Percentiles rank a stretch among this genome's conserved stretches.
Evolutionary conservation across 192 early-diverging fungal species (phyloP).

Genomic region (Umbelopsis ramanniana): DNA sequence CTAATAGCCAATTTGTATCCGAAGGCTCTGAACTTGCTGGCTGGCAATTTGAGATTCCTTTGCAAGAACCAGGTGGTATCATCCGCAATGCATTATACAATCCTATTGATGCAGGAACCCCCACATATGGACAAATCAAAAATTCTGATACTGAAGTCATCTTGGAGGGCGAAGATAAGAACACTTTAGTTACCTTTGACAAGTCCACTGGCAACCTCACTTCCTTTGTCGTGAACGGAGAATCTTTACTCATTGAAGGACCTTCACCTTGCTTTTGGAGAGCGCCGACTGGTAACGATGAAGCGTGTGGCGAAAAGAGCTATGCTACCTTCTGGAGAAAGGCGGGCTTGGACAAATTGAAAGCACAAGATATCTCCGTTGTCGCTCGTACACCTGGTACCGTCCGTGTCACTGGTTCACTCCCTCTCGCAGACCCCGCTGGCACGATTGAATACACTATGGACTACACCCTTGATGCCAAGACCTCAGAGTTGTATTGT

Average conservation of each 20-base stretch:
- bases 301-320: not conserved
- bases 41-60: constrained; percentile 17
- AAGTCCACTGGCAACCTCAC: constrained; percentile 8
- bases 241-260: not conserved
- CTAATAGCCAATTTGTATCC: not conserved
- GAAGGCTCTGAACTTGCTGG: not conserved
- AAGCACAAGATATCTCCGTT: constrained; percentile 3
- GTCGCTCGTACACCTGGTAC: not conserved
- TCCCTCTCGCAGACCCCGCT: not conserved
- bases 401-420: not conserved
- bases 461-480: not conserved
- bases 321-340: constrained; percentile 10
- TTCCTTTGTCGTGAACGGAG: not conserved
- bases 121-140: not conserved
- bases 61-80: not conserved
- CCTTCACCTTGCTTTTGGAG: constrained; percentile 20
- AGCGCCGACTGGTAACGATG: constrained; percentile 18
- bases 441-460: not conserved
- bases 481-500: not conserved
- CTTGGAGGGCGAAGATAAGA: not conserved
- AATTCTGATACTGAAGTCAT: not conserved
- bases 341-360: not conserved
- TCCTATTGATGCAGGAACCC: not conserved
- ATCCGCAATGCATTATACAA: not conserved
- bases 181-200: not conserved